Conservation (phyloP, 176 grass and related monocot species). For the Puya raimondii region DNA sequence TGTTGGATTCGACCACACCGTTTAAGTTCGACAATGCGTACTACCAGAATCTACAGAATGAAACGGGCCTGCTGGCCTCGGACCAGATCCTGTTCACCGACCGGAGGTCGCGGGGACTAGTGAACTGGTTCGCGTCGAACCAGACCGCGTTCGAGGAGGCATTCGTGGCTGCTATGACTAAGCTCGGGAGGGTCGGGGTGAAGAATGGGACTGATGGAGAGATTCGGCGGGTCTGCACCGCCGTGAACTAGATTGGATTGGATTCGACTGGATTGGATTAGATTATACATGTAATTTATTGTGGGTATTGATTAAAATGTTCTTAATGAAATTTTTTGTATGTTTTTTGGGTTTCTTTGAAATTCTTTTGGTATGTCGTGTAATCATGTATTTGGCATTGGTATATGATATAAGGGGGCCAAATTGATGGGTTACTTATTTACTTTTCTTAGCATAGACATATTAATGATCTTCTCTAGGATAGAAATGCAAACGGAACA, state of each 20-base stretch:
- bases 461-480: too few species aligned
- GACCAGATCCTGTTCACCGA: slow-evolving; percentile 71
- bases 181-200: slow-evolving; percentile 51
- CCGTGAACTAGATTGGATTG: slow-evolving; percentile 29
- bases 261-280: neutral
- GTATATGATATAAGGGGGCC: too few species aligned
- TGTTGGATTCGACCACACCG: slow-evolving; percentile 49
- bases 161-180: slow-evolving; percentile 47
- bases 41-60: slow-evolving; percentile 64
- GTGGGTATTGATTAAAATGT: too few species aligned
- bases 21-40: slow-evolving; percentile 68
- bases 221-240: slow-evolving; percentile 61
- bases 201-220: slow-evolving; percentile 51
- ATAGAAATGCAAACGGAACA: too few species aligned
- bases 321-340: too few species aligned
- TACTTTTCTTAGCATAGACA: too few species aligned
- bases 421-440: too few species aligned
- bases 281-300: too few species aligned
- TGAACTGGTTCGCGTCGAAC: slow-evolving; percentile 67
- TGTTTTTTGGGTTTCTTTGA: too few species aligned
- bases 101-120: slow-evolving; percentile 45
- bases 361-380: too few species aligned
- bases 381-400: too few species aligned
- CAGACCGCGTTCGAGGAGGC: slow-evolving; percentile 54
- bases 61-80: slow-evolving; percentile 69